A percentile compares a stretch with the other conserved stretches of the same genome.
Conservation (phyloP, 352 stramenopile genomes). For the Globisporangium okanoganense region DNA sequence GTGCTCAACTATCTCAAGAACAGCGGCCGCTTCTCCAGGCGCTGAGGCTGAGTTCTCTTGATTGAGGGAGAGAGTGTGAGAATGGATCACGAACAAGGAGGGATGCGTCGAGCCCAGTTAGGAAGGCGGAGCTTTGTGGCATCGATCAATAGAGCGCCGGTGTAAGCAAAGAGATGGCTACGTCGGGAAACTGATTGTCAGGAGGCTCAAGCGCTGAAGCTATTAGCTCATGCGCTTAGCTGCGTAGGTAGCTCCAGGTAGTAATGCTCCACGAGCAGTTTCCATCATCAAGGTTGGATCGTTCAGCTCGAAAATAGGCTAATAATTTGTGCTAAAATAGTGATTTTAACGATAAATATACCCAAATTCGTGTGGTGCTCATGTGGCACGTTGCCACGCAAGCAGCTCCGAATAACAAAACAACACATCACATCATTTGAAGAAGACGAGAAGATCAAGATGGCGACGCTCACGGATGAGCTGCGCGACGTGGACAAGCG, state of each 20-base stretch:
- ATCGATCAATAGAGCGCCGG: background rate
- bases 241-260: background rate
- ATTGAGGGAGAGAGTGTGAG: background rate
- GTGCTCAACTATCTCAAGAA: conserved; percentile 79
- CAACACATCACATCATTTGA: background rate
- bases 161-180: background rate
- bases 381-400: background rate
- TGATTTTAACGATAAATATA: background rate
- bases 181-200: background rate
- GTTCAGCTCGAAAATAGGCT: no score
- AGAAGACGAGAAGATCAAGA: conserved; percentile 13
- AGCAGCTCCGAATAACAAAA: background rate
- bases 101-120: background rate
- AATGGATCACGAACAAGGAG: background rate
- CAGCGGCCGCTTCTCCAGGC: conserved; percentile 49
- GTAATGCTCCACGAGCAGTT: no score
- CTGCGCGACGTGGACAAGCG: conserved; percentile 64
- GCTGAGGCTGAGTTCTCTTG: conserved; percentile 13
- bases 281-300: no score
- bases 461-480: conserved; percentile 29
- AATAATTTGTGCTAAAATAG: no score
- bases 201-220: background rate
- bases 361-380: background rate
- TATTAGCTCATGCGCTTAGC: background rate
- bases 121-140: background rate